phyloP scores from a whole-genome alignment of 179 eudicot species.

The Spergularia azorica region DNA sequence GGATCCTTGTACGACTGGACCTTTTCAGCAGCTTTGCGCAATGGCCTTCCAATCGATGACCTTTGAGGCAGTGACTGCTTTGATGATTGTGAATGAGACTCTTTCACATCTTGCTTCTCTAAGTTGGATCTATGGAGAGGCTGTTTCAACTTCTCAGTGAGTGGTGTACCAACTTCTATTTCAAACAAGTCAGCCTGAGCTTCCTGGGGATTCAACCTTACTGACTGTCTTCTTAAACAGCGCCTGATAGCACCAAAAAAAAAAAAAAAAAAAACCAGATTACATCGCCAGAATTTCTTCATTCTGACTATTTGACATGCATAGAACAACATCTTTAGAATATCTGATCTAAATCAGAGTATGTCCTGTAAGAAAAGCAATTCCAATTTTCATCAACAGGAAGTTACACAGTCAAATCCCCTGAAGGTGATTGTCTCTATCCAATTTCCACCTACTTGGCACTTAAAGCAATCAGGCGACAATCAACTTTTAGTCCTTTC shows the following conservation, averaged over 20 bases:
- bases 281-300: background rate
- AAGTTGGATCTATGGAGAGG: constrained; percentile 16
- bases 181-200: constrained; percentile 46
- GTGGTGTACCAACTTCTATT: constrained; percentile 36
- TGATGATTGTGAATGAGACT: constrained; percentile 11
- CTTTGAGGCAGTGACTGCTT: constrained; percentile 40
- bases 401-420: background rate
- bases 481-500: too few species aligned
- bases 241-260: constrained; percentile 36
- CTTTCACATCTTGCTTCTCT: constrained; percentile 1
- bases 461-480: too few species aligned
- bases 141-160: background rate
- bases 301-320: background rate
- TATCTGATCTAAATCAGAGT: background rate
- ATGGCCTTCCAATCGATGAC: constrained; percentile 65
- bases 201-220: constrained; percentile 35
- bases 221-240: constrained; percentile 68
- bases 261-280: background rate
- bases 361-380: background rate
- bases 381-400: background rate
- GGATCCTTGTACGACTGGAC: constrained; percentile 76
- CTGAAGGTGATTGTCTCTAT: too few species aligned
- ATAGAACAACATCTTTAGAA: background rate
- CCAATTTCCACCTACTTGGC: too few species aligned
- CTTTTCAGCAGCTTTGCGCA: constrained; percentile 63